phyloP scores from a whole-genome alignment of 306 rosid species.

The Cyamopsis tetragonoloba region DNA sequence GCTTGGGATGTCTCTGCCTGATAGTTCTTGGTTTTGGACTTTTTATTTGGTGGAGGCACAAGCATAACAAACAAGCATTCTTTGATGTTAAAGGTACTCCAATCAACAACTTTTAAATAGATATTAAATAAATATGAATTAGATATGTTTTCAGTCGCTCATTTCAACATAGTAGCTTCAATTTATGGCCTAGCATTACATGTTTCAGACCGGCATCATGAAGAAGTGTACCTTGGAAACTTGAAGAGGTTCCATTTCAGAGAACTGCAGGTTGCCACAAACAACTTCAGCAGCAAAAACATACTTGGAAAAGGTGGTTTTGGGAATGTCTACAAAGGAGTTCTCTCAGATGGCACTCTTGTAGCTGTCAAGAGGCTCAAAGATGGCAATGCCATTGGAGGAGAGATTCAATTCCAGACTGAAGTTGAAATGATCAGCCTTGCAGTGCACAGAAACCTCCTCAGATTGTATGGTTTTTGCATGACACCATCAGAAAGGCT shows the following conservation, averaged over 20 bases:
- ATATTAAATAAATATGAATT: neutral
- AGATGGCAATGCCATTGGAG: constrained; percentile 51
- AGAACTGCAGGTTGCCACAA: constrained; percentile 42
- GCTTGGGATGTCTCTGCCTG: constrained; percentile 83
- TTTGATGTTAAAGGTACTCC: constrained; percentile 80
- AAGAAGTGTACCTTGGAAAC: constrained; percentile 52
- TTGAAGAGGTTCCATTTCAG: constrained; percentile 49
- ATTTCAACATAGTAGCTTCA: neutral
- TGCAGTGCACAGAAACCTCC: constrained; percentile 50
- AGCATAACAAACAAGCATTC: constrained; percentile 63
- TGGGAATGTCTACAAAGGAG: constrained; percentile 49
- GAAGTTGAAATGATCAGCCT: constrained; percentile 54
- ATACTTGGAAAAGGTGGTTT: constrained; percentile 51
- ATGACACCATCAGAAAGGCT: constrained; percentile 48
- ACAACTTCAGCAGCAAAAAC: constrained; percentile 49
- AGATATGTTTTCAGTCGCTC: too few species aligned
- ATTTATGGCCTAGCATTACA: neutral
- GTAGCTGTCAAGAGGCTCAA: constrained; percentile 51
- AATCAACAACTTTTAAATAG: neutral
- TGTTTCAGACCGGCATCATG: constrained; percentile 29
- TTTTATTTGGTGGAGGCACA: constrained; percentile 79
- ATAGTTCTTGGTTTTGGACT: constrained; percentile 69
- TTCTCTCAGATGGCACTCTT: constrained; percentile 40
- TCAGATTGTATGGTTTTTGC: constrained; percentile 46
- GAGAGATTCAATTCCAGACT: constrained; percentile 50